phyloP scores from a whole-genome alignment of 2,329 filamentous ascomycete species.

The Aureobasidium sp. region DNA sequence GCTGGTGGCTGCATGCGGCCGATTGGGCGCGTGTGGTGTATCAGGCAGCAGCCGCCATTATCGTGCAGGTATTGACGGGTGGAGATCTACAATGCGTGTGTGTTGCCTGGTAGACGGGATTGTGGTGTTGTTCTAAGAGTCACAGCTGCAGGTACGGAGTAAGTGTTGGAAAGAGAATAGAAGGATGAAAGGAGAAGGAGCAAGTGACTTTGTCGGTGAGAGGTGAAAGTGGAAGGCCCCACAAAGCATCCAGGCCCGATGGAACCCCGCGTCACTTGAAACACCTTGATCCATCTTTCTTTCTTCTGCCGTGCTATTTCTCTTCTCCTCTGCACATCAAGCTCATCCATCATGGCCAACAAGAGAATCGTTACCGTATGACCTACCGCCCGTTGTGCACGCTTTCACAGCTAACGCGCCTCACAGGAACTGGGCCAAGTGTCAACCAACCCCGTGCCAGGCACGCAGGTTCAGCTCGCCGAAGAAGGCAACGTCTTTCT shows the following conservation, averaged over 20 bases:
- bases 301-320: neutral
- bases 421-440: conserved; percentile 57
- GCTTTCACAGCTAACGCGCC: neutral
- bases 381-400: neutral
- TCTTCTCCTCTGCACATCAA: neutral
- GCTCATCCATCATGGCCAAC: conserved; percentile 25
- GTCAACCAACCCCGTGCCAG: conserved; percentile 47
- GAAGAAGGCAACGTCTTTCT: conserved; percentile 60
- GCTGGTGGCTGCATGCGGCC: neutral
- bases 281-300: conserved; percentile 7
- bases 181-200: neutral
- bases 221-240: neutral
- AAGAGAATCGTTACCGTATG: conserved; percentile 42
- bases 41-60: conserved; percentile 9
- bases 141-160: neutral
- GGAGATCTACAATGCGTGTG: conserved; percentile 2
- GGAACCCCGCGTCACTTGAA: conserved; percentile 6
- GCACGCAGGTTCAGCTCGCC: conserved; percentile 50
- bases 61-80: conserved; percentile 2
- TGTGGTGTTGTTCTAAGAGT: neutral
- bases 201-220: neutral
- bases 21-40: conserved; percentile 2
- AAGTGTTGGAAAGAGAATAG: too few species aligned
- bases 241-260: neutral
- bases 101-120: conserved; percentile 4